phyloP scores from a whole-genome alignment of 352 stramenopile species.

The Phytophthora fragariaefolia region DNA sequence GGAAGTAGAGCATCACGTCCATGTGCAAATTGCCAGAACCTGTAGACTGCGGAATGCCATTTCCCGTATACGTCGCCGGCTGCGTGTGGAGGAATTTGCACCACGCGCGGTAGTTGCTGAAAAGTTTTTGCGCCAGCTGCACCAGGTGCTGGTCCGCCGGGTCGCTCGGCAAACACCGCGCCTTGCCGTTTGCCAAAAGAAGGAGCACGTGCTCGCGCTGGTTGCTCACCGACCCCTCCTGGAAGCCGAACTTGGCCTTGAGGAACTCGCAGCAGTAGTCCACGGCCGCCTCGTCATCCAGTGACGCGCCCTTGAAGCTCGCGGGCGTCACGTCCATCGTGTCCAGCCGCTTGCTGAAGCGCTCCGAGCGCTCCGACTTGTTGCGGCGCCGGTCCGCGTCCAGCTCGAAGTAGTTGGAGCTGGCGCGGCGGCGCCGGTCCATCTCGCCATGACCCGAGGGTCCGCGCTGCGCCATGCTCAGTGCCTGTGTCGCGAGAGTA shows the following conservation, averaged over 20 bases:
- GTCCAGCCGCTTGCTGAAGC: conserved; percentile 61
- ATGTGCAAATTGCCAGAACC: conserved; percentile 54
- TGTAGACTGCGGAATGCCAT: conserved; percentile 24
- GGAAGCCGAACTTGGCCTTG: conserved; percentile 83
- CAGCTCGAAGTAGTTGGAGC: conserved; percentile 87
- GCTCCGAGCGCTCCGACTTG: conserved; percentile 71
- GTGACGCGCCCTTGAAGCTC: conserved; percentile 54
- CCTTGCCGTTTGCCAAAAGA: conserved; percentile 79
- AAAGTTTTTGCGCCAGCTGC: conserved; percentile 71
- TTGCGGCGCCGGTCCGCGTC: conserved; percentile 76
- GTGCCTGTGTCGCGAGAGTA: background rate
- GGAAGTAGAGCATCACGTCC: conserved; percentile 97
- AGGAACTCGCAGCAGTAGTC: conserved; percentile 86
- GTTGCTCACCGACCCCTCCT: conserved; percentile 83
- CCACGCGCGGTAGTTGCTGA: conserved; percentile 82
- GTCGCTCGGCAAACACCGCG: conserved; percentile 58
- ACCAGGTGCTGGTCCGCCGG: conserved; percentile 61
- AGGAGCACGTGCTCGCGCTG: conserved; percentile 86
- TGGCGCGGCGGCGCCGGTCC: conserved; percentile 64
- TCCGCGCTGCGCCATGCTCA: conserved; percentile 37
- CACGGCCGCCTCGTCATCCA: conserved; percentile 83
- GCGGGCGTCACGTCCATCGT: conserved; percentile 57
- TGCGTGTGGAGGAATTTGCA: conserved; percentile 68
- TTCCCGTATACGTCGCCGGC: conserved; percentile 76
- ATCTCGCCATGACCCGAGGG: conserved; percentile 40